Percentiles rank a stretch among this genome's conserved stretches.
These are phyloP conservation scores for Pseudocercospora vitis DNA, from an alignment of 2,329 filamentous ascomycete species.

Conservation along the genomic window DNA sequence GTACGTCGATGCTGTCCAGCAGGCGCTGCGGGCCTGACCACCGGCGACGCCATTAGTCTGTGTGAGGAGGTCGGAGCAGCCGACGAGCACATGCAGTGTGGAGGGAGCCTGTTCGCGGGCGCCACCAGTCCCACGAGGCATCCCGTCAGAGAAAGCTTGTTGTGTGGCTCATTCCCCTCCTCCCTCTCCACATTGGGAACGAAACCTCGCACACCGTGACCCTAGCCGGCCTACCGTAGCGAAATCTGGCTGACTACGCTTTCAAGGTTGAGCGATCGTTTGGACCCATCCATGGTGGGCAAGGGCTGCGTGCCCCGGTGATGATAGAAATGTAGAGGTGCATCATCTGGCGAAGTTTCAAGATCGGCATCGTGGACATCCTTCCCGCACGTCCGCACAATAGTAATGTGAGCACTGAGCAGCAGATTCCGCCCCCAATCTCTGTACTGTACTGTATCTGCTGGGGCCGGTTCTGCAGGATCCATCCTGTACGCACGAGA, in stretches of 20 bases:
- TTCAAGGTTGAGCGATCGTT: neutral
- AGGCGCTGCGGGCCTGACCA: neutral
- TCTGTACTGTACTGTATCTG: neutral
- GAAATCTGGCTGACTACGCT: neutral
- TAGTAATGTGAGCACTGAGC: neutral
- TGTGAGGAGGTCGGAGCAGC: conserved; percentile 4
- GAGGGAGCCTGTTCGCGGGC: neutral
- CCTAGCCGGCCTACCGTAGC: too few relatives aligned
- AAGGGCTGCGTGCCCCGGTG: too few relatives aligned
- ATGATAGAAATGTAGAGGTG: too few relatives aligned
- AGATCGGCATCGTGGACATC: conserved; percentile 22
- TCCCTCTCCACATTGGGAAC: too few relatives aligned
- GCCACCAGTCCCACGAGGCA: conserved; percentile 1
- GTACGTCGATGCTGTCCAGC: neutral
- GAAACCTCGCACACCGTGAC: too few relatives aligned
- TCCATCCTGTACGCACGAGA: neutral
- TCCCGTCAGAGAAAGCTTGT: conserved; percentile 6
- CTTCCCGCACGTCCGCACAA: conserved; percentile 12
- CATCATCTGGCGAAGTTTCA: too few relatives aligned
- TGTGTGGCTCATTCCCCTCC: too few relatives aligned
- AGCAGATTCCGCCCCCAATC: conserved; percentile 17
- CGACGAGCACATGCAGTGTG: neutral
- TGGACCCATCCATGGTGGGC: neutral
- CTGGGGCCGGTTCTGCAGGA: conserved; percentile 12
- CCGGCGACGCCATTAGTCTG: conserved; percentile 5